Evolutionary conservation across 257 asterid genomes (phyloP).

Genomic region (Schizonepeta tenuifolia): DNA sequence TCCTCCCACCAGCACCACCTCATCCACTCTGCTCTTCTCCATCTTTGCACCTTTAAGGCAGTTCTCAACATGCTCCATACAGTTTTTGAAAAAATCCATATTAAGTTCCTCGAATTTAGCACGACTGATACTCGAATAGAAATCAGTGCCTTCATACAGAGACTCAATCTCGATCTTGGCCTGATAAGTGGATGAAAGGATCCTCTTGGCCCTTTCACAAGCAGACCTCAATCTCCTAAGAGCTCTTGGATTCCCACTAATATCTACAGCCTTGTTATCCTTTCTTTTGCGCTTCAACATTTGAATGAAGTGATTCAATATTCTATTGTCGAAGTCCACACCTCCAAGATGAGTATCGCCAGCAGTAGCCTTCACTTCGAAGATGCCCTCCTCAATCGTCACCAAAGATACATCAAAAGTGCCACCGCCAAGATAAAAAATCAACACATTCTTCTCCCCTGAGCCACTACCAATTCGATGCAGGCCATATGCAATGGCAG

Average conservation of each 20-base stretch:
- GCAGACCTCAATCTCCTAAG: neutral
- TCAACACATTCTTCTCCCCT: neutral
- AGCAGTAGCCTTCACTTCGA: neutral
- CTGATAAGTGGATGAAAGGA: neutral
- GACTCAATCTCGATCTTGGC: neutral
- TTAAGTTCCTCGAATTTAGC: neutral
- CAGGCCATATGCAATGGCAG: neutral
- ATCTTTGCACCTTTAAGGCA: neutral
- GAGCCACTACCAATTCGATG: neutral
- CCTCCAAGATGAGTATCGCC: slow-evolving; percentile 13
- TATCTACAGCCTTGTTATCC: neutral
- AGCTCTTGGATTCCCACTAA: neutral
- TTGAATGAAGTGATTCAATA: neutral
- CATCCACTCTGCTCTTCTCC: neutral
- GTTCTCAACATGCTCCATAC: neutral
- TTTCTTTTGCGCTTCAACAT: neutral
- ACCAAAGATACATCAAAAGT: neutral
- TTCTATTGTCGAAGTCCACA: neutral
- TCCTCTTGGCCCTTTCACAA: slow-evolving; percentile 6
- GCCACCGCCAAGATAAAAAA: slow-evolving; percentile 8
- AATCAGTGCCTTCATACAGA: neutral
- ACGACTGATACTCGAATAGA: neutral
- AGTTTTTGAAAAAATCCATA: neutral
- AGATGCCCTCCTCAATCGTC: neutral
- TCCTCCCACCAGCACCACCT: neutral